Evolutionary conservation across 2,329 filamentous ascomycete species (phyloP).

Genomic region (Cordyceps cicadae): DNA sequence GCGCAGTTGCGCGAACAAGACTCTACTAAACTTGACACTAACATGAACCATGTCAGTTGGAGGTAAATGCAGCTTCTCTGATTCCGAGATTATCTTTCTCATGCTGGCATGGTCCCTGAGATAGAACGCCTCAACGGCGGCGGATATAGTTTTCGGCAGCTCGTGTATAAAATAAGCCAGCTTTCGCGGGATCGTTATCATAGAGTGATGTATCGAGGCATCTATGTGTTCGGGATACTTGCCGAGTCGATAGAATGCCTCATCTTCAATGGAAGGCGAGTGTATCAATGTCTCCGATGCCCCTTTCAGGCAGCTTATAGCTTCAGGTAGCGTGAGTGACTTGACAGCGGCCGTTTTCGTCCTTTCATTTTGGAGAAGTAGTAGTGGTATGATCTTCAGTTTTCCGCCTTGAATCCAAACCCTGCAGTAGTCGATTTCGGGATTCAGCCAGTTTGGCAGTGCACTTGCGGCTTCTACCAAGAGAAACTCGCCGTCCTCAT

Average conservation of each 20-base stretch:
- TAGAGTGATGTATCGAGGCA: constrained; percentile 66
- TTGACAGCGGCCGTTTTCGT: constrained; percentile 23
- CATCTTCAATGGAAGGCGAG: constrained; percentile 68
- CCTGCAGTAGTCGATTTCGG: constrained; percentile 78
- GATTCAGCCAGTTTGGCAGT: constrained; percentile 82
- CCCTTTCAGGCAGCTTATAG: constrained; percentile 51
- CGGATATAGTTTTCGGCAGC: constrained; percentile 67
- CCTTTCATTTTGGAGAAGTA: constrained; percentile 44
- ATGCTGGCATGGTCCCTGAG: constrained; percentile 73
- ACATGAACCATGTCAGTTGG: constrained; percentile 72
- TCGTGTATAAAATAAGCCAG: constrained; percentile 71
- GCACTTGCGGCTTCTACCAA: constrained; percentile 87
- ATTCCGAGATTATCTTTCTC: constrained; percentile 53
- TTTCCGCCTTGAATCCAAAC: constrained; percentile 80
- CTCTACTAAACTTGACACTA: constrained; percentile 75
- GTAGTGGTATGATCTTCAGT: constrained; percentile 62
- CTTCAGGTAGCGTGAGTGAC: constrained; percentile 54
- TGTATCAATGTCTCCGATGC: constrained; percentile 55
- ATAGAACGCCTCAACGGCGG: constrained; percentile 87
- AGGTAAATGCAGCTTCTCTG: constrained; percentile 53
- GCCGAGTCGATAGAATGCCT: constrained; percentile 81
- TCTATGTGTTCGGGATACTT: constrained; percentile 73
- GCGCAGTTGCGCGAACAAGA: constrained; percentile 82
- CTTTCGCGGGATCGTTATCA: constrained; percentile 69
- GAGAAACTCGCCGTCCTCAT: constrained; percentile 91